phyloP scores from a whole-genome alignment of 2,329 filamentous ascomycete species.

The Diaporthe capsici region DNA sequence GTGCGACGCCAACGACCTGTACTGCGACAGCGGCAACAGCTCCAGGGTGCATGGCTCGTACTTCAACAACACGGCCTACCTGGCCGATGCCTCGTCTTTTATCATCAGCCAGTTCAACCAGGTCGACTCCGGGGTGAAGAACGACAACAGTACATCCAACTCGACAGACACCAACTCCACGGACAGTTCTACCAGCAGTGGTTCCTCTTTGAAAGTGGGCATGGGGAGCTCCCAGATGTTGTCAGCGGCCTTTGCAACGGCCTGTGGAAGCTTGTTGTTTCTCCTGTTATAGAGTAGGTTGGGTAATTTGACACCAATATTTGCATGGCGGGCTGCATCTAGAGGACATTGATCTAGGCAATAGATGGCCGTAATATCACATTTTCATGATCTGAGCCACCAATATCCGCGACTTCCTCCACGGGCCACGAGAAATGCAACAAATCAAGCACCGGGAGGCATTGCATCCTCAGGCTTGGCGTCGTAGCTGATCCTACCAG shows the following conservation, averaged over 20 bases:
- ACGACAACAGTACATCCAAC: background rate
- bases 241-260: background rate
- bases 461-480: slow-evolving; percentile 59
- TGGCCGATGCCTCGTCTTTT: slow-evolving; percentile 44
- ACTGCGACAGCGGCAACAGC: slow-evolving; percentile 46
- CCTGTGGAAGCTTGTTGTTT: slow-evolving; percentile 5
- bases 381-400: background rate
- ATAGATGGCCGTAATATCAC: background rate
- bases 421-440: slow-evolving; percentile 3
- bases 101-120: slow-evolving; percentile 44
- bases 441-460: slow-evolving; percentile 47
- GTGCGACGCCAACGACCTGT: slow-evolving; percentile 48
- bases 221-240: background rate
- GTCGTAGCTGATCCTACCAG: slow-evolving; percentile 66
- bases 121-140: background rate
- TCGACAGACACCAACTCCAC: slow-evolving; percentile 8
- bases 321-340: background rate
- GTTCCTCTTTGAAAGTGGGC: background rate
- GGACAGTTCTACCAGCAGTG: background rate
- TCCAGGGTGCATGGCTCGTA: slow-evolving; percentile 45
- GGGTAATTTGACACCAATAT: background rate
- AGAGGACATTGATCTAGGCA: background rate
- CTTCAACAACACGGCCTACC: slow-evolving; percentile 45
- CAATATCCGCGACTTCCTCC: background rate
- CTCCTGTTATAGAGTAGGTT: background rate